These are phyloP conservation scores for Phoma sp. DNA, from an alignment of 2,329 filamentous ascomycete species.

Conservation along the genomic window DNA sequence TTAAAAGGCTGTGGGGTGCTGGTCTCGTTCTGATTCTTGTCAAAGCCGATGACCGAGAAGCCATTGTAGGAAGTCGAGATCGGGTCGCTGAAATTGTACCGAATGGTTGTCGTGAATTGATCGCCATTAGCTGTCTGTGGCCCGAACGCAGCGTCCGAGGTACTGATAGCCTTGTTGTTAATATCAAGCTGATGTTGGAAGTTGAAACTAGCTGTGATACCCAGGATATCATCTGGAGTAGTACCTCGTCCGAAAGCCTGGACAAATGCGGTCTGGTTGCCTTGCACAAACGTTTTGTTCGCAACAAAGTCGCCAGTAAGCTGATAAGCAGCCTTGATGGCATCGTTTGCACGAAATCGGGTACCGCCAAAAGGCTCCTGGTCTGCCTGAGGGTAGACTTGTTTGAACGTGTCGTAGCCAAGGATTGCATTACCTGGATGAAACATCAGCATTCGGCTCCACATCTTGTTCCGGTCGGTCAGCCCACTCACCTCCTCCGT, in stretches of 20 bases:
- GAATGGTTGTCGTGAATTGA: conserved; percentile 44
- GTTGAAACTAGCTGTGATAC: conserved; percentile 41
- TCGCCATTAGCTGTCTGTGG: conserved; percentile 42
- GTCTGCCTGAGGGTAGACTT: conserved; percentile 59
- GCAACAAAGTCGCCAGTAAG: conserved; percentile 40
- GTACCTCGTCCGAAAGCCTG: conserved; percentile 34
- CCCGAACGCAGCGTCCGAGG: conserved; percentile 49
- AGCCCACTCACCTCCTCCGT: conserved; percentile 56
- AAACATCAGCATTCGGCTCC: conserved; percentile 1
- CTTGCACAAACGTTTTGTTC: conserved; percentile 40
- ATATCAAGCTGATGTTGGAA: conserved; percentile 43
- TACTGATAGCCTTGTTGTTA: conserved; percentile 37
- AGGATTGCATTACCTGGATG: conserved; percentile 53
- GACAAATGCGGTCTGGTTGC: conserved; percentile 36
- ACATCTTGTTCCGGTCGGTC: background rate
- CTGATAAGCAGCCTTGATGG: conserved; percentile 46
- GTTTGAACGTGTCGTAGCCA: conserved; percentile 58
- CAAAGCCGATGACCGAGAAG: conserved; percentile 42
- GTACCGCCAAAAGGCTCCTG: conserved; percentile 54
- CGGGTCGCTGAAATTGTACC: conserved; percentile 49
- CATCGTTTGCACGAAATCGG: conserved; percentile 56
- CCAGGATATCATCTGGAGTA: conserved; percentile 32
- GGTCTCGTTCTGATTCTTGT: conserved; percentile 39
- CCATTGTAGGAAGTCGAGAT: conserved; percentile 38
- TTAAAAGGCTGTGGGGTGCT: conserved; percentile 46